Conservation (phyloP, 441 rosid species). For the Populus trichocarpa region DNA sequence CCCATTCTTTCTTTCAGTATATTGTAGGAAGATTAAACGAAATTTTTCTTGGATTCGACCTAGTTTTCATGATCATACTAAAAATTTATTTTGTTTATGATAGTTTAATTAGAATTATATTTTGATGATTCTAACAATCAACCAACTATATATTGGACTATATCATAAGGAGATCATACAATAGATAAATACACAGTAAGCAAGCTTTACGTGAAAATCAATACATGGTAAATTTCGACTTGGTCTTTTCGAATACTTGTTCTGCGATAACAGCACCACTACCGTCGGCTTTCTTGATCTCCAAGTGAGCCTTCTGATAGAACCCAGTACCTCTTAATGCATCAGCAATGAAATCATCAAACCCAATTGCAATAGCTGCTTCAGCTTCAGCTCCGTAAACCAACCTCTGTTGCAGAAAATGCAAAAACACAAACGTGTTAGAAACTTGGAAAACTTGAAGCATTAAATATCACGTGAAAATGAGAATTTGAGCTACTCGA, state of each 20-base stretch:
- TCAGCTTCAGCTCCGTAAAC: slow-evolving; percentile 84
- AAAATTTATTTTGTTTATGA: no score
- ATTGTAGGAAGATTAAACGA: no score
- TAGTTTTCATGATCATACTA: no score
- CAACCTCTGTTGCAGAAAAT: slow-evolving; percentile 43
- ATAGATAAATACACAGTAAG: neutral
- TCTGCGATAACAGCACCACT: slow-evolving; percentile 72
- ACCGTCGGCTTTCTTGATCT: slow-evolving; percentile 79
- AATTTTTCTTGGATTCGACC: no score
- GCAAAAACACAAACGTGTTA: neutral
- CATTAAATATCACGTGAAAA: neutral
- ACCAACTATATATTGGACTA: no score
- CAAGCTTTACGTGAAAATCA: slow-evolving; percentile 23
- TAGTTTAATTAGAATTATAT: no score
- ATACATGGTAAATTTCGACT: slow-evolving; percentile 68
- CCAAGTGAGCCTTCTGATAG: slow-evolving; percentile 77
- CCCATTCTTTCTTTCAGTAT: no score
- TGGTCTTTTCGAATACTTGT: slow-evolving; percentile 76
- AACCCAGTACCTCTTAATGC: slow-evolving; percentile 73
- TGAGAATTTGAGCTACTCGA: slow-evolving; percentile 10
- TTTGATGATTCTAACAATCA: rapidly evolving
- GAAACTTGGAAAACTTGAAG: neutral
- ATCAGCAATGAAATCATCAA: slow-evolving; percentile 72
- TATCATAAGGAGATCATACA: neutral
- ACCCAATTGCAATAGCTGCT: slow-evolving; percentile 82